These are phyloP conservation scores for Oryza coarctata DNA, from an alignment of 176 grass and related monocot species.

Conservation along the genomic window DNA sequence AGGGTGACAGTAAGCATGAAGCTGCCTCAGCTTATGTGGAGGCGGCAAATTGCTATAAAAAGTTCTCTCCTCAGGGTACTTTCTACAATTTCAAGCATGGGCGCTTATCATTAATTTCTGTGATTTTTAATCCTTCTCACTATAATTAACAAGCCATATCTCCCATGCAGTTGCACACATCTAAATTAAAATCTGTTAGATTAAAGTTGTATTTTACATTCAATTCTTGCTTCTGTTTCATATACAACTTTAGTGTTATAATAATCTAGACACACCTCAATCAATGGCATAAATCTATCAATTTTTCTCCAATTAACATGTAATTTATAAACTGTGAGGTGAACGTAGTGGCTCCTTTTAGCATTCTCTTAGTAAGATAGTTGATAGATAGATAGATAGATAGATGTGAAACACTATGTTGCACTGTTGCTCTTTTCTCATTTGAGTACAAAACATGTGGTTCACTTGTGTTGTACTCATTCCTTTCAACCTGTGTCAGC, in stretches of 20 bases:
- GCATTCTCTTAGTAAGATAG: neutral
- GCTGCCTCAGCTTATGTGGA: conserved; percentile 76
- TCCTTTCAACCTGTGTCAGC: neutral
- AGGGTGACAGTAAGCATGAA: conserved; percentile 93
- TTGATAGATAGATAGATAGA: neutral
- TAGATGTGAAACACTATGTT: neutral
- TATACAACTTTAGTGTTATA: neutral
- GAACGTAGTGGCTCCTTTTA: neutral
- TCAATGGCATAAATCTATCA: neutral
- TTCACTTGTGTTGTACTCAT: neutral
- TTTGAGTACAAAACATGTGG: neutral
- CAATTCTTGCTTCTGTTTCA: neutral
- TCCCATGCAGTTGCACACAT: neutral
- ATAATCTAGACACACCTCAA: neutral
- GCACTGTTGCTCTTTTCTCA: neutral
- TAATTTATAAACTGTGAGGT: neutral
- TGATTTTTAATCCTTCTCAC: neutral
- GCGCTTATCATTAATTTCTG: neutral
- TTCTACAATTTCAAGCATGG: neutral
- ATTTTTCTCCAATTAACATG: neutral
- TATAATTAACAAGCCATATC: neutral
- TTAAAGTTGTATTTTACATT: neutral
- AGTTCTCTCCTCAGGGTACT: conserved; percentile 69
- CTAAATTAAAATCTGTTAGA: neutral
- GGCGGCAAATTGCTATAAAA: conserved; percentile 96